Evolutionary conservation across 805 yeast species (phyloP).

Genomic region (Saccharomyces cerevisiae): DNA sequence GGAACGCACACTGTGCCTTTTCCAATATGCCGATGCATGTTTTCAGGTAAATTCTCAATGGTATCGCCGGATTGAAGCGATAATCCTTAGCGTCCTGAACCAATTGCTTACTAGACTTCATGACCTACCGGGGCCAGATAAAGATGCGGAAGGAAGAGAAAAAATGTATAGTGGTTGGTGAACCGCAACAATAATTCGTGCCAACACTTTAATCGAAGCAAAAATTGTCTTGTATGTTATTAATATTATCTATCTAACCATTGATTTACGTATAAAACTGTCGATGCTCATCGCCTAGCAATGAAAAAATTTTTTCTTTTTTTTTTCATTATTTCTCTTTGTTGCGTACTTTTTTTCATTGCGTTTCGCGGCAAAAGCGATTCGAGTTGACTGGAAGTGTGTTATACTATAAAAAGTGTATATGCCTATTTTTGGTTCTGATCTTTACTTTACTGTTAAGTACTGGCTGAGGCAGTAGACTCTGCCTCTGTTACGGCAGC

Average conservation of each 20-base stretch:
- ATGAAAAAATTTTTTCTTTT: background rate
- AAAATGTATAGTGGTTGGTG: background rate
- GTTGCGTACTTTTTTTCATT: background rate
- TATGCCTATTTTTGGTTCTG: background rate
- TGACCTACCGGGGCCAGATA: background rate
- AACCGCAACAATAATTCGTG: background rate
- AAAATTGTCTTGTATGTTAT: background rate
- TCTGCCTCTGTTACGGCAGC: background rate
- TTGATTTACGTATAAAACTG: background rate
- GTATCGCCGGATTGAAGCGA: conserved; percentile 43
- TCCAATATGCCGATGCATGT: conserved; percentile 40
- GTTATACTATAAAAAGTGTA: background rate
- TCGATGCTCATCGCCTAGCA: background rate
- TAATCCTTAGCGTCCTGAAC: conserved; percentile 44
- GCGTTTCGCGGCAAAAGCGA: background rate
- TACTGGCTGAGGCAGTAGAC: background rate
- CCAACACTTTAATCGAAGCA: background rate
- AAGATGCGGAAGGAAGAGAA: background rate
- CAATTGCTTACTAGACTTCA: conserved; percentile 3
- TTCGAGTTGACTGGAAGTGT: background rate
- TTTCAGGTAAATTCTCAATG: conserved; percentile 48
- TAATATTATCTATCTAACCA: background rate
- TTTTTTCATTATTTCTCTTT: background rate
- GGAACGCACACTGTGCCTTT: conserved; percentile 33
- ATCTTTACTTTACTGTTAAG: background rate